Conservation (phyloP, 257 asterid species). For the Ballota nigra region DNA sequence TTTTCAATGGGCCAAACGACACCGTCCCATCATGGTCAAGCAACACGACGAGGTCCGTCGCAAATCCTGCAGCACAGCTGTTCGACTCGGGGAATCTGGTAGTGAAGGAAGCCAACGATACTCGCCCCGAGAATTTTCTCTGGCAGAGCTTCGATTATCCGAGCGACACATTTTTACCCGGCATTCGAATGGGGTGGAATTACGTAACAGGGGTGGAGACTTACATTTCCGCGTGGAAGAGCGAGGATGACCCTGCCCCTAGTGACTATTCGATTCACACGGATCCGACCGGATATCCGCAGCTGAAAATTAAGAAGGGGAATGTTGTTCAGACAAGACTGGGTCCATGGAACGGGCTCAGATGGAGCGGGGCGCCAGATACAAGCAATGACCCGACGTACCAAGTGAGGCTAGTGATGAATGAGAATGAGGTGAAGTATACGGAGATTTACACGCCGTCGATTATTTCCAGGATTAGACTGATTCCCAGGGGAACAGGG, state of each 20-base stretch:
- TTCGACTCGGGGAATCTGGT: not conserved
- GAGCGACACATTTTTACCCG: not conserved
- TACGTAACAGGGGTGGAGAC: not conserved
- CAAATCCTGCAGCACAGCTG: not conserved
- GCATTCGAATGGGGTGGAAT: not conserved
- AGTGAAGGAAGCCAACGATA: not conserved
- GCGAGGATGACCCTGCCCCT: not conserved
- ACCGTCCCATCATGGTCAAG: not conserved
- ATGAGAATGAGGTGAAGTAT: not conserved
- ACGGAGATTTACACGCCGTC: not conserved
- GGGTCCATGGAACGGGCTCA: conserved; percentile 48
- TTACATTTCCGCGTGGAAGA: not conserved
- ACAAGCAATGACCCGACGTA: not conserved
- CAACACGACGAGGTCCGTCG: not conserved
- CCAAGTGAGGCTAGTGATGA: conserved; percentile 16
- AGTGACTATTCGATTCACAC: not conserved
- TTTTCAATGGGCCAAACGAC: not conserved
- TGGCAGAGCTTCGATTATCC: not conserved
- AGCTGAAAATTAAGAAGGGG: not conserved
- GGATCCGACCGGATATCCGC: not conserved
- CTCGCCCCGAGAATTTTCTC: not conserved
- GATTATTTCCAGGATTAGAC: conserved; percentile 6
- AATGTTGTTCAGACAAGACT: not conserved
- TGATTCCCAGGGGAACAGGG: conserved; percentile 18
- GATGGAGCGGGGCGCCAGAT: conserved; percentile 31